Evolutionary conservation across 2,329 filamentous ascomycete species (phyloP), one percentile per base, ranked within the genome.

Genomic region (Tothia fuscella): DNA sequence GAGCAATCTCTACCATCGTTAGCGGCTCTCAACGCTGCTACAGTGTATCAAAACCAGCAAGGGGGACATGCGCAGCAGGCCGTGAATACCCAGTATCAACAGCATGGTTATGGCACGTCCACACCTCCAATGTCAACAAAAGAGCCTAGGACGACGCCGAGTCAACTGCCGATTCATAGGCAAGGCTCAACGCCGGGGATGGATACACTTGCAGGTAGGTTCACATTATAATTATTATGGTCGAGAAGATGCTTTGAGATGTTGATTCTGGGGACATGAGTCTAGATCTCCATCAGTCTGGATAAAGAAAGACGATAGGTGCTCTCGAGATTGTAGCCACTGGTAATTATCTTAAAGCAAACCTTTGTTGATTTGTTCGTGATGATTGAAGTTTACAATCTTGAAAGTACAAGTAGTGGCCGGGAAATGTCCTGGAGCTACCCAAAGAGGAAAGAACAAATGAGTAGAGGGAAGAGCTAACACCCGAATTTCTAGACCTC

Each of bases 181-280:
- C 59, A 62, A 30, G 55, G 59, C 1, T 68, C 65, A 19, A 68
- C 62, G 13, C 60, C 64, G 22, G 59, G 63, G 34, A 67, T 69
- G 63, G 66, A 69, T 43, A 62, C 64, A 44, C 50, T 68, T 43
- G 63, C 66, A 51, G 65, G 64, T 67, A 51, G 49, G 54, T 55
- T 19, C 26, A 21, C 21, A 22, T 16, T 21, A 20, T 35, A n/a
- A n/a, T n/a, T n/a, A n/a, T n/a, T n/a, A n/a, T n/a, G n/a, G n/a
- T n/a, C n/a, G n/a, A n/a, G n/a, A n/a, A n/a, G n/a, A n/a, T n/a
- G n/a, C n/a, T n/a, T n/a, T n/a, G n/a, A n/a, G n/a, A n/a, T n/a
- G n/a, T n/a, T n/a, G n/a, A n/a, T n/a, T n/a, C n/a, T n/a, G n/a
- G n/a, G n/a, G n/a, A n/a, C n/a, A n/a, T n/a, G n/a, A n/a, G n/a